Evolutionary conservation across 768 basidiomycete genomes (phyloP), one percentile per base, ranked within the genome.

Genomic region (Collybia sordida): DNA sequence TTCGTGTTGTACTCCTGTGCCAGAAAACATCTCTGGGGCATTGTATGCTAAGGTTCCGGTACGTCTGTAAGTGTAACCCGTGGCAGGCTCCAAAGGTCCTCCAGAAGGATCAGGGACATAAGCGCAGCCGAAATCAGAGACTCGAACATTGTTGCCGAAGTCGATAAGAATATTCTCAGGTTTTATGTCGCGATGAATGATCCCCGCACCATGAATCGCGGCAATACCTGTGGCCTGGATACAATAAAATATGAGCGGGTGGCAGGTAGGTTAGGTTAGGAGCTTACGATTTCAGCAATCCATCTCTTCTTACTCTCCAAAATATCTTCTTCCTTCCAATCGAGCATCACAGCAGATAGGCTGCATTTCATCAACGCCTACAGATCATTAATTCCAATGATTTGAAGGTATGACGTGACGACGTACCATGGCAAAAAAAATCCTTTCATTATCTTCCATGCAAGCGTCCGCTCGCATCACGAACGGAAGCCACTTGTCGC

Each of bases 161-260:
- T 76, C 75, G 47, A 88, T 70, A n/a, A 88, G 73, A 36, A 89
- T 75, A 51, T 88, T 88, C 68, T 83, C 82, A 3, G 83, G 77
- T 58, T 88, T 88, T 48, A 89, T 75, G 53, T 87, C 84, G 12
- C 85, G 75, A 63, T 87, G 85, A 25, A 87, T 75, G 46, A 88
- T 79, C 38, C 83, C 83, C 60, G 82, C 75, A 22, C 64, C 65
- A 55, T 87, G 85, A 35, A 88, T 63, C 35, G 67, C 61, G 4
- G 64, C 51, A 15, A 77, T 59, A 1, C 74, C 75, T 27, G 70
- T 67, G 5, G 69, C 66, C 74, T 77, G 18, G 18, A 38, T 14
- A 12, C 14, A 14, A 31, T 12, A 12, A 12, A 3, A 2, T 14
- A 12, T 22, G 44, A 6, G 35, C 7, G 50, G 38, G 49, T n/a